Evolutionary conservation across 306 rosid genomes (phyloP).

Genomic region (Hippophae tibetana): DNA sequence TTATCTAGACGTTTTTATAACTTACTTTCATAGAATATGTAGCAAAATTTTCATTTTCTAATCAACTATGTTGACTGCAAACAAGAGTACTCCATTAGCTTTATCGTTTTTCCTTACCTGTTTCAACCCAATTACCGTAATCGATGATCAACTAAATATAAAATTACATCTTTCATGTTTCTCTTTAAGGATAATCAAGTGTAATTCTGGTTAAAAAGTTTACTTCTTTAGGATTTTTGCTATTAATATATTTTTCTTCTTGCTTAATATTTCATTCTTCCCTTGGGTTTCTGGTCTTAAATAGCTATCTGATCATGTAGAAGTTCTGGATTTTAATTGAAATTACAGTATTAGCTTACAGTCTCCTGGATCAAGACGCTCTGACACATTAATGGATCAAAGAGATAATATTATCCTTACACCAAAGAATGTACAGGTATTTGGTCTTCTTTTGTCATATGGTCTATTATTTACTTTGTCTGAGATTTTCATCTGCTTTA

Average conservation of each 20-base stretch:
- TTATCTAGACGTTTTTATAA: not conserved
- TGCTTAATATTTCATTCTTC: no score
- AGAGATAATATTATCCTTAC: slow-evolving; percentile 82
- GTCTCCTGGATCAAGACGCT: slow-evolving; percentile 73
- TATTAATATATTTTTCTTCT: not conserved
- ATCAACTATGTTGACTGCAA: not conserved
- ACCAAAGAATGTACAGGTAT: slow-evolving; percentile 95
- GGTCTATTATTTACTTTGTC: not conserved
- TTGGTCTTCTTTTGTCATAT: slow-evolving; percentile 7
- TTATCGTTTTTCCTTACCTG: not conserved
- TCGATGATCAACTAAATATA: not conserved
- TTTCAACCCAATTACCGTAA: not conserved
- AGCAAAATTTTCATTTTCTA: not conserved
- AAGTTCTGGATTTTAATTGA: slow-evolving; percentile 34
- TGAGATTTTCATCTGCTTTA: not conserved
- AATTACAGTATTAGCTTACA: slow-evolving; percentile 57
- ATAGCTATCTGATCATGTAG: slow-evolving; percentile 28
- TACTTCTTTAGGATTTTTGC: not conserved
- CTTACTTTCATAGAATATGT: not conserved
- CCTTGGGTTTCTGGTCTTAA: not conserved
- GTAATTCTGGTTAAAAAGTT: not conserved
- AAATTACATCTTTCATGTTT: not conserved
- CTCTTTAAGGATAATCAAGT: not conserved
- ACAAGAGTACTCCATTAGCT: not conserved
- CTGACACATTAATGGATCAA: slow-evolving; percentile 59